phyloP scores from a whole-genome alignment of 768 basidiomycete species.

The Suillus clintonianus region DNA sequence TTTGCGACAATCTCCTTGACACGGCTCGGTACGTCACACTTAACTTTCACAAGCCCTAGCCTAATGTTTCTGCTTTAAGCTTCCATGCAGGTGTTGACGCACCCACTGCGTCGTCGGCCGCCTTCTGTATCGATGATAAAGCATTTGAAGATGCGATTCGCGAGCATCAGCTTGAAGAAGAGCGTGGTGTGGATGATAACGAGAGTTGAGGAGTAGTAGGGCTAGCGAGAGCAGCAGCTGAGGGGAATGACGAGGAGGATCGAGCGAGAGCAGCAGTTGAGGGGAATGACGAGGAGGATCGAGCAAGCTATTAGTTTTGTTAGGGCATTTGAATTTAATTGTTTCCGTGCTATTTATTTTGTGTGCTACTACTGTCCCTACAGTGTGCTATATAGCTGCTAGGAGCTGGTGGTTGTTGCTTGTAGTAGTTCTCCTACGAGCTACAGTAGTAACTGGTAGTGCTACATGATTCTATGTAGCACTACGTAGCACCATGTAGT shows the following conservation, averaged over 20 bases:
- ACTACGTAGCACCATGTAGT: too few relatives aligned
- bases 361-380: not conserved
- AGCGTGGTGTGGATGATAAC: not conserved
- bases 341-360: not conserved
- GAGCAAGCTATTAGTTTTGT: not conserved
- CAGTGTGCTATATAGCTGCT: not conserved
- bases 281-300: not conserved
- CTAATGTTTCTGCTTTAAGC: too few relatives aligned
- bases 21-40: conserved; percentile 1
- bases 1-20: not conserved
- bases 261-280: not conserved
- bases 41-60: too few relatives aligned
- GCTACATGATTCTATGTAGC: not conserved
- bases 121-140: too few relatives aligned
- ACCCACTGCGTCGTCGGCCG: too few relatives aligned
- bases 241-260: not conserved
- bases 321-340: not conserved
- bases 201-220: not conserved
- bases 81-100: too few relatives aligned
- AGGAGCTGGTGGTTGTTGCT: not conserved
- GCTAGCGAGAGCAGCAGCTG: not conserved
- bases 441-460: too few relatives aligned
- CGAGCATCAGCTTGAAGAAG: not conserved
- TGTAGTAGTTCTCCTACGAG: not conserved
- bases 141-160: too few relatives aligned